Evolutionary conservation across 148 eudicot species (phyloP), one percentile per base, ranked within the genome.

Genomic region (Euryodendron excelsum): DNA sequence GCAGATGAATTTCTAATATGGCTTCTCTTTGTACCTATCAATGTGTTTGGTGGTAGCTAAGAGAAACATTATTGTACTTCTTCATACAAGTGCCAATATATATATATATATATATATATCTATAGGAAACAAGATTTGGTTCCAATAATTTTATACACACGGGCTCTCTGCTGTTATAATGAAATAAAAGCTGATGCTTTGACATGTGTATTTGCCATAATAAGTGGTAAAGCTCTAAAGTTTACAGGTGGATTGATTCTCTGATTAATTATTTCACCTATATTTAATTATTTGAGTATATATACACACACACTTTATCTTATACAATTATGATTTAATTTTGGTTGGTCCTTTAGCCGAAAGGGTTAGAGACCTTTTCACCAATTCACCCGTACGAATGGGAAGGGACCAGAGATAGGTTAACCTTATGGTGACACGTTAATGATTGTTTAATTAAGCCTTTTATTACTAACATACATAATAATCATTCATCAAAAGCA

Each of bases 341-440:
- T 23, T n/a, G 69, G 34, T 71, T 61, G 70, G 70, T 14, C 25
- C 33, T 72, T 78, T 44, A 59, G 81, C 76, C 56, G 70, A 79
- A 79, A 72, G 78, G 68, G 67, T 72, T 60, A 33, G 45, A 31
- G 67, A 60, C 76, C 59, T 78, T 71, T n/a, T 45, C 69, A 34
- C 76, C 60, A 41, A 61, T 72, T 59, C 21, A 39, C 27, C 44
- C 4, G 12, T 34, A 14, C 28, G 17, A 18, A 33, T 31, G 69
- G 66, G 69, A 78, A 68, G 69, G 79, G 79, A 77, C 79, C 79
- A 66, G 59, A 23, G 73, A 77, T 56, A 53, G 30, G 17, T 77
- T 52, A 67, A 33, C 64, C 73, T 67, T 66, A n/a, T 67, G n/a
- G 21, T 67, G 79, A 28, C 73, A 77, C 79, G 25, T 14, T 67